Base-by-base conservation (phyloP, 140 eudicot genomes). In the Anethum foeniculum region DNA sequence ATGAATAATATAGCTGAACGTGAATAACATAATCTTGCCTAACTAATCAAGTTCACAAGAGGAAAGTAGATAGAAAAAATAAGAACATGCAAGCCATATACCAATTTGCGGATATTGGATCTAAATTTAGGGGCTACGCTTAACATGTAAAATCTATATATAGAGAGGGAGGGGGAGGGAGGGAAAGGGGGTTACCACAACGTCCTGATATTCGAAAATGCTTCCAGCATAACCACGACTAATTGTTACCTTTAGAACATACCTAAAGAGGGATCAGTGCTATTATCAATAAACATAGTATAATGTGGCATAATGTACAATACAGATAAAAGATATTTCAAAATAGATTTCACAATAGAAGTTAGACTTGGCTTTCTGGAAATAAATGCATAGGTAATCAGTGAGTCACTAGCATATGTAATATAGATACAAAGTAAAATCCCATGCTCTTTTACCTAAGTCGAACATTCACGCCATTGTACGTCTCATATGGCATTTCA, bases 181-280 rank as follows among this genome's bases (percentile, higher is more conserved):
- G 38, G 38, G 38, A 34, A 3, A 34, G 9, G 60, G 25, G 23
- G 46, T 11, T 80, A 94, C 98, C 94, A 92, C 88, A 78, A 94
- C 87, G 82, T 94, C 97, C 80, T 93, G 97, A 88, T 88, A 94
- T 75, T 90, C 92, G 32, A 91, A 88, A 44, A 94, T 90, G 90
- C 93, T 94, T 72, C 97, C 96, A 82, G 88, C 97, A 89, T 94
- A 94, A 34, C 98, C 97, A 77, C 98, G 96, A 83, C 86, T 94
- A 77, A 92, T 91, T 7, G 98, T 94, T 82, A 94, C 97, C 86
- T 92, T 94, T 73, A 94, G 87, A 80, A 94, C 92, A 86, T 94
- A 94, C 93, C 98, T 94, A 89, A 56, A 71, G 78, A 75, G 71
- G 79, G 83, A 90, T 47, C 6, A 9, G 23, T 38, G 74, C 13